Base-by-base conservation (phyloP, 2,329 filamentous ascomycete genomes). In the Rasamsonia emersonii region DNA sequence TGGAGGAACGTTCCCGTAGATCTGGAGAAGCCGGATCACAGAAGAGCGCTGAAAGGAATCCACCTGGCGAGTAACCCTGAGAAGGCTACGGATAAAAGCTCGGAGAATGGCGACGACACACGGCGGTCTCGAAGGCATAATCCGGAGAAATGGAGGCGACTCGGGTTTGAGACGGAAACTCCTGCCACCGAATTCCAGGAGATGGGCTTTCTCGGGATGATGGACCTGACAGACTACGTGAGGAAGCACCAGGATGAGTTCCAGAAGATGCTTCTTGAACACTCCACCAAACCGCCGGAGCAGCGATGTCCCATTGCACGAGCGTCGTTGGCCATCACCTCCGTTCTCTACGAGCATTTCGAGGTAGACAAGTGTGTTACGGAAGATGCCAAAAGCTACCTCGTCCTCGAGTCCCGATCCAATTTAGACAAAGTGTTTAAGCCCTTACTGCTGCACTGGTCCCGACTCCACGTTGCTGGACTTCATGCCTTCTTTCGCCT, bases 161-260 rank as follows among this genome's bases (percentile, higher is more conserved):
- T 98, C 24, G 91, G 91, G 3, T 98, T 98, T 49, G 82, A 91
- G 56, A 81, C 82, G 0, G 91, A 98, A 58, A 88, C 75, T 44
- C 91, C 91, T 3, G 79, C 79, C 1, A 71, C 73, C 47, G 91
- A 98, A 46, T 96, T 98, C 51, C 79, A 86, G 13, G 68, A 75
- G 23, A 82, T 83, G 17, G 91, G 91, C 0, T 96, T 88, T 54
- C 61, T 98, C 33, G 91, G 91, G 17, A 85, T 98, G 75, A 96
- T 98, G 88, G 91, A 98, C 56, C 61, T 98, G 49, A 85, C 86
- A 2, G 88, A 96, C 57, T 98, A 86, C 54, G 86, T 94, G 29
- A 76, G 82, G 50, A 93, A 86, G 53, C 80, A 94, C 51, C 86
- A 94, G 55, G 88, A 95, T 52, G 77, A 77, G 8, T 96, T 93